These are phyloP conservation scores for Trametes versicolor DNA, from an alignment of 1,284 basidiomycete genomes.

Conservation along the genomic window DNA sequence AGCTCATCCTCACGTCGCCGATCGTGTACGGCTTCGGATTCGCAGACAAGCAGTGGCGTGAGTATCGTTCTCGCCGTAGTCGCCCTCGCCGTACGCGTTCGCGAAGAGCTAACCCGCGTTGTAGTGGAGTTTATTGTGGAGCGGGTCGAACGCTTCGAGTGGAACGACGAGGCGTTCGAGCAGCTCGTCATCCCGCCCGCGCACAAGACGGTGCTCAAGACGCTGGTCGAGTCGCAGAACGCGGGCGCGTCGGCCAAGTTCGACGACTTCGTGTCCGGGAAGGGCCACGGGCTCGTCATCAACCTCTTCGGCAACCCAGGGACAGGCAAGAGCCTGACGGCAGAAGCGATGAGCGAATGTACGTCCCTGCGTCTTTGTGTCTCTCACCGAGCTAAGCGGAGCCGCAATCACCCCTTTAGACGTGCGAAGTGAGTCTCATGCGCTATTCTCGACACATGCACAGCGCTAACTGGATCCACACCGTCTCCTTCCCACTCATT, in stretches of 20 bases:
- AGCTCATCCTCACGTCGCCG: slow-evolving; percentile 62
- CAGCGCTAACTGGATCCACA: slow-evolving; percentile 37
- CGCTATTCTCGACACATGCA: not conserved
- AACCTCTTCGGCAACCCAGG: slow-evolving; percentile 72
- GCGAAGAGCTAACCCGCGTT: not conserved
- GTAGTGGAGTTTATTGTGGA: slow-evolving; percentile 67
- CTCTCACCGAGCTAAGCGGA: slow-evolving; percentile 16
- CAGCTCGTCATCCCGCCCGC: slow-evolving; percentile 65
- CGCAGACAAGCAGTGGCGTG: slow-evolving; percentile 66
- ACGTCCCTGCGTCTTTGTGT: slow-evolving; percentile 9
- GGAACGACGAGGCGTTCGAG: slow-evolving; percentile 66
- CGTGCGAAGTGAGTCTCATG: slow-evolving; percentile 38
- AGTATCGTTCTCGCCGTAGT: slow-evolving; percentile 35
- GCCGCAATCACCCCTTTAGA: slow-evolving; percentile 27
- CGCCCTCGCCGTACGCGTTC: not conserved
- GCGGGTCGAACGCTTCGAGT: slow-evolving; percentile 58
- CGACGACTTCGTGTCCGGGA: slow-evolving; percentile 70
- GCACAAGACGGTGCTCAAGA: slow-evolving; percentile 63
- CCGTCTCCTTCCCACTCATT: not conserved
- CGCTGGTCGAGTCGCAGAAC: slow-evolving; percentile 66
- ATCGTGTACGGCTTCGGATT: slow-evolving; percentile 70
- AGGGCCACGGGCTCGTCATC: slow-evolving; percentile 68
- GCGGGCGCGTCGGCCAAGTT: slow-evolving; percentile 53
- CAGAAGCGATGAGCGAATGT: slow-evolving; percentile 60
- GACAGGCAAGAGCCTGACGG: slow-evolving; percentile 59